Base-by-base conservation (phyloP, 2,329 filamentous ascomycete species). In the Scytalidium lignicola region DNA sequence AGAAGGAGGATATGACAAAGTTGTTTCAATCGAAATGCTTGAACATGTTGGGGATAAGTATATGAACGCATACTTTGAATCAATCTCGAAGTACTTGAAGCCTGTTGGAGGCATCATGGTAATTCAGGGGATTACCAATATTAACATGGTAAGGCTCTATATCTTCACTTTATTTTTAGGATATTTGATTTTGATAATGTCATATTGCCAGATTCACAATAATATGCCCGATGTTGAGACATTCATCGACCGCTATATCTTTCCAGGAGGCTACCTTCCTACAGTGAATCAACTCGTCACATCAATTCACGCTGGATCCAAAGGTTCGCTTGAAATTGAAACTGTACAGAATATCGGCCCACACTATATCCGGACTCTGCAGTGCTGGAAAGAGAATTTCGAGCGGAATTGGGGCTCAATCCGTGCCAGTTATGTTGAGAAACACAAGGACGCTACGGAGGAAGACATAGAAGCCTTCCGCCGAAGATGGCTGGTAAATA, bases 1-100 rank as follows among this genome's bases (percentile, higher is more conserved):
- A 0, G 69, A 71, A 41, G 69, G 66, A 1, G 69, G 71, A 0
- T 90, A 81, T 56, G 86, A 90, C 65, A 88, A 88, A 62, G 73
- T 89, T 6, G 74, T 89, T 7, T 87, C 83, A 3, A 87, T 89
- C 50, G 86, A 90, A 62, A 90, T 90, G 86, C 70, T 89, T 19
- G 86, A 90, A 68, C 83, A 83, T 1, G 86, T 89, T 0, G 86
- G 86, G 2, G 71, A 76, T 46, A 82, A 86, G 60, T 88, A 80
- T 56, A 65, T 90, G 26, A 71, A 74, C 18, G 83, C 78, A 1
- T 90, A 88, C 61, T 90, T 90, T 61, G 67, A 12, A 3, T 10
- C 17, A 5, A 44, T 44, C 15, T 26, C 21, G 10, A 44, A 19
- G 10, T 20, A 21, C 4, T n/a, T 44, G 26, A 44, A 44, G 21